Base-by-base conservation (phyloP, 176 grass and related monocot genomes). In the Oryza officinalis region DNA sequence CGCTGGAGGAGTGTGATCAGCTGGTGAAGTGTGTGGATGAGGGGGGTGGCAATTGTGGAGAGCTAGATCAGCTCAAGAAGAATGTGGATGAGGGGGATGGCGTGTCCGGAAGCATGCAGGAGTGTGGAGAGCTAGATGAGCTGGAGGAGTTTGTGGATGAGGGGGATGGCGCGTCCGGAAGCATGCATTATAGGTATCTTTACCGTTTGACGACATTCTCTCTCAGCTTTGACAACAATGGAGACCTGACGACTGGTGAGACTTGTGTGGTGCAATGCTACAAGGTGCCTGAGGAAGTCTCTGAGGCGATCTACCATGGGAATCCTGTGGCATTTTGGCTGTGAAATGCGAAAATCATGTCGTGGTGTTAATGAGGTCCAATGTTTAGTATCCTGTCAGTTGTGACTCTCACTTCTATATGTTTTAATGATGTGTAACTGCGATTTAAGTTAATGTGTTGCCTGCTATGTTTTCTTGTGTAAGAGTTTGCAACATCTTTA, bases 271-370 rank as follows among this genome's bases (percentile, higher is more conserved):
- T 81, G 66, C 66, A 81, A 54, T 81, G 67, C 79, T 81, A 81
- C 66, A 26, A 37, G 45, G 65, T 81, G 45, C 78, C 65, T 69
- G 0, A 2, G 22, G 3, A 38, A 69, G 43, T 38, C 3, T 52
- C 28, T 37, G 3, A 28, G 63, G 10, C 4, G 63, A 30, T 30
- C 28, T 69, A 57, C 65, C 10, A 18, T n/a, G 27, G 10, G 12
- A 45, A 71, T 71, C 79, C 79, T 71, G 67, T 71, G 67, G 79
- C 79, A 60, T 81, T 81, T 60, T 81, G 49, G 31, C n/a, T 81
- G 27, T 81, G 47, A 80, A 30, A 1, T 80, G 78, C 64, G n/a
- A 50, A 23, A 50, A 80, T 80, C 44, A 69, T 80, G 78, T 54
- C 22, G 44, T 67, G 41, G 60, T 61, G 12, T 78, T 78, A 80